Evolutionary conservation across 352 stramenopile species (phyloP), one percentile per base, ranked within the genome.

Genomic region (Saprolegnia parasitica): DNA sequence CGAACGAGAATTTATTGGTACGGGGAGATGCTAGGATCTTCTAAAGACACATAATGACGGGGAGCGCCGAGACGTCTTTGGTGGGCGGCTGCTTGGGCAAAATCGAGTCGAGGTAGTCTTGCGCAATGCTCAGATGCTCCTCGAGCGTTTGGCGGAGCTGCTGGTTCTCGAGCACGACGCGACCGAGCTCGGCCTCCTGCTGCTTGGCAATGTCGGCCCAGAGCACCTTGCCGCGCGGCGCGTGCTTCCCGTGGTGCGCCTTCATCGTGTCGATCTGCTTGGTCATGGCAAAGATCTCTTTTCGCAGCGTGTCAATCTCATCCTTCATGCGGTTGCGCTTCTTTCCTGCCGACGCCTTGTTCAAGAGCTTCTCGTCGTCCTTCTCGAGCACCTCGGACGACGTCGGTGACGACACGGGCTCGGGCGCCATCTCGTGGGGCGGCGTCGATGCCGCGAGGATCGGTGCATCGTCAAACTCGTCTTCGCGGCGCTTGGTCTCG

Each of bases 311-410:
- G 18, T 70, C 63, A 37, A 70, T 70, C 40, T 70, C 63, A 18
- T 70, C 63, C 39, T 70, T 70, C 63, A 70, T 70, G 54, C 63
- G 63, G 54, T 70, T 70, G 45, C 63, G 63, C 21, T 70, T 70
- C 63, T 70, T 70, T 4, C 58, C 39, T 0, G 16, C 54, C 21
- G 24, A 32, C 10, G 42, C 35, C 32, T 68, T 68, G 18, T 37
- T 67, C 58, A 56, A 18, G 8, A 52, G 49, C 40, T 70, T 52
- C 15, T 70, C 47, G 37, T 70, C 63, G n/a, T 65, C 40, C 40
- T 18, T 49, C 46, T 37, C 47, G 16, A 60, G 35, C 35, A 26
- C 54, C 11, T 70, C 63, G 23, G 63, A 70, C 29, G 63, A 70
- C 16, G 24, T 26, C 35, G 52, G 52, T n/a, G 52, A 60, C 52